Percentiles rank a stretch among this genome's conserved stretches.
These are phyloP conservation scores for Parsonsia alboflavescens DNA, from an alignment of 257 asterid genomes.

Conservation along the genomic window DNA sequence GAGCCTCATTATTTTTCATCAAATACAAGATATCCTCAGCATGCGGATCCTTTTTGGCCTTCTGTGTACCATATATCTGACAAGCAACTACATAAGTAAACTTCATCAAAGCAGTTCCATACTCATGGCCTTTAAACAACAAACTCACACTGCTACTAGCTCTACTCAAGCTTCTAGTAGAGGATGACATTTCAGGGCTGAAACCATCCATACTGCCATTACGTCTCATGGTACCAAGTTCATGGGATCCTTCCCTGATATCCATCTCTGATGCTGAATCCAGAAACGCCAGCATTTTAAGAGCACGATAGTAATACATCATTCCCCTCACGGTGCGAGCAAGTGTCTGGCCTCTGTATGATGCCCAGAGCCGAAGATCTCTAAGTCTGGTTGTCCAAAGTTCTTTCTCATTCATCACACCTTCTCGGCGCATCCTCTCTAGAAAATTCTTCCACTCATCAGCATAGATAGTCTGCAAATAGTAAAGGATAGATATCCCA, in stretches of 20 bases:
- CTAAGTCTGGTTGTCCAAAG: slow-evolving; percentile 70
- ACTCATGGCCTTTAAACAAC: slow-evolving; percentile 87
- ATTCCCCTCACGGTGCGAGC: slow-evolving; percentile 96
- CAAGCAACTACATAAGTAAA: slow-evolving; percentile 94
- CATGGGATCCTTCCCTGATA: slow-evolving; percentile 80
- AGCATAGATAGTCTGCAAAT: slow-evolving; percentile 90
- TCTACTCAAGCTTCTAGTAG: slow-evolving; percentile 76
- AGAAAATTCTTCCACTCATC: slow-evolving; percentile 93
- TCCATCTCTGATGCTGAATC: slow-evolving; percentile 99
- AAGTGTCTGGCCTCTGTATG: slow-evolving; percentile 97
- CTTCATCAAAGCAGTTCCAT: slow-evolving; percentile 93
- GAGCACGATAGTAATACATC: slow-evolving; percentile 99
- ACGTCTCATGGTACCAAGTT: slow-evolving; percentile 64
- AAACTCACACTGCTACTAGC: slow-evolving; percentile 66
- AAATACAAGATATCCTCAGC: slow-evolving; percentile 89
- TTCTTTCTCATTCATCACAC: slow-evolving; percentile 71
- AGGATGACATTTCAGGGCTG: slow-evolving; percentile 46
- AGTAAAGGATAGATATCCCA: slow-evolving; percentile 89
- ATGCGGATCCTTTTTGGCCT: slow-evolving; percentile 92
- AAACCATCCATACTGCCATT: slow-evolving; percentile 37
- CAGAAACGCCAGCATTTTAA: slow-evolving; percentile 93
- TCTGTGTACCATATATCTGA: slow-evolving; percentile 95
- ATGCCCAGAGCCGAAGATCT: slow-evolving; percentile 96
- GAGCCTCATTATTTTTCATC: slow-evolving; percentile 92
- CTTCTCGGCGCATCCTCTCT: slow-evolving; percentile 89